Evolutionary conservation across 257 asterid genomes (phyloP), one percentile per base, ranked within the genome.

Genomic region (Vinca minor): DNA sequence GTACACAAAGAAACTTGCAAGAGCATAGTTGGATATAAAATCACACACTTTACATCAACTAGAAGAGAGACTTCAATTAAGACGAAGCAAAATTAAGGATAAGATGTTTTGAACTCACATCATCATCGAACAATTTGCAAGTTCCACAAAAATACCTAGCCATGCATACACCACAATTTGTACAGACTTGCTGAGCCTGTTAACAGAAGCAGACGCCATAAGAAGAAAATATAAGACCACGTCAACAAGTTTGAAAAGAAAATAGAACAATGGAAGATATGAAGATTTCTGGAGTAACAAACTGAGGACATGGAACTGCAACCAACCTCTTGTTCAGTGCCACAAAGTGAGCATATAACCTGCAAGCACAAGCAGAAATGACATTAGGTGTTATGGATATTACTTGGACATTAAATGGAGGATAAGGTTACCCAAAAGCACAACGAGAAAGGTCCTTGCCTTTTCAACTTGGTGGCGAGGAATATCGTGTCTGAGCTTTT

Each of bases 101-200:
- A 66, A 60, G 54, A 41, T 2, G 2, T 9, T 49, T 44, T 15
- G 35, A 21, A 77, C 95, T 85, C 70, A 90, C 97, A 65, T 90
- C 95, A 62, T 90, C 96, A 75, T 90, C 97, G 70, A 76, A 85
- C 53, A 90, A 82, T 85, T 85, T 90, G 92, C 97, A 90, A 62
- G 64, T 71, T 67, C 79, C 91, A 69, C 97, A 90, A 34, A 68
- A 87, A 64, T 85, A 87, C 73, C 85, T 82, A 14, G 83, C 95
- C 95, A 90, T 85, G 81, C 91, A 81, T 29, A 87, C 96, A 26
- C 96, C 96, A 70, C 97, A 90, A 63, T 68, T 85, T 55, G 50
- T 64, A 84, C 97, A 90, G 39, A 90, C 71, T 80, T 90, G 95
- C 66, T 21, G 83, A 74, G 69, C 93, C 96, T 90, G 81, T 65